A percentile compares a stretch with the other conserved stretches of the same genome.
These are phyloP conservation scores for Neonectria neomacrospora DNA, from an alignment of 2,329 filamentous ascomycete species.

Conservation along the genomic window DNA sequence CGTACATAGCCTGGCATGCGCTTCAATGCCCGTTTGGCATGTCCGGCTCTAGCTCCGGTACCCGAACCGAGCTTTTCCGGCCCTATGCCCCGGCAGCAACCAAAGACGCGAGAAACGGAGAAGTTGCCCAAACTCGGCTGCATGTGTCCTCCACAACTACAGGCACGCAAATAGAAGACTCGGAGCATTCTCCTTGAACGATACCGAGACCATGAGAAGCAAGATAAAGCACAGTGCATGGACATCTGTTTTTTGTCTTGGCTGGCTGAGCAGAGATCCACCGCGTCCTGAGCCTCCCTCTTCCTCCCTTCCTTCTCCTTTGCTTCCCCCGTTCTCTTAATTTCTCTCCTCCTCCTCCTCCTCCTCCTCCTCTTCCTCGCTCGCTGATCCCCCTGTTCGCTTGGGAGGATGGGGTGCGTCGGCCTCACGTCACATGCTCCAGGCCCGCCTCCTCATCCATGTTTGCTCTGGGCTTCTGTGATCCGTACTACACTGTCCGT, in stretches of 20 bases:
- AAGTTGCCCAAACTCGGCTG: slow-evolving; percentile 3
- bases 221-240: neutral
- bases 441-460: slow-evolving; percentile 5
- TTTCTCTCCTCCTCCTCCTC: neutral
- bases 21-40: neutral
- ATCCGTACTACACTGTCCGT: neutral
- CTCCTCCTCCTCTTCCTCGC: neutral
- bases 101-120: slow-evolving; percentile 24
- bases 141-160: slow-evolving; percentile 16
- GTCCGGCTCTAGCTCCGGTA: slow-evolving; percentile 34
- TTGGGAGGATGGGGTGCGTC: slow-evolving; percentile 31
- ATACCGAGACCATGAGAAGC: neutral
- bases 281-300: neutral
- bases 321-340: neutral
- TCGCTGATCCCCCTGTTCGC: neutral
- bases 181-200: neutral
- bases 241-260: too few species aligned
- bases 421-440: slow-evolving; percentile 36
- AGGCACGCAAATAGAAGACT: neutral
- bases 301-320: slow-evolving; percentile 2
- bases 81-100: slow-evolving; percentile 28
- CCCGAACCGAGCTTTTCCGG: slow-evolving; percentile 44
- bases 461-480: neutral
- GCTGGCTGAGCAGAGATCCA: too few species aligned
- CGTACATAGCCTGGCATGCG: neutral